Evolutionary conservation across 805 yeast species (phyloP), one percentile per base, ranked within the genome.

Genomic region (Nematodospora valgi): DNA sequence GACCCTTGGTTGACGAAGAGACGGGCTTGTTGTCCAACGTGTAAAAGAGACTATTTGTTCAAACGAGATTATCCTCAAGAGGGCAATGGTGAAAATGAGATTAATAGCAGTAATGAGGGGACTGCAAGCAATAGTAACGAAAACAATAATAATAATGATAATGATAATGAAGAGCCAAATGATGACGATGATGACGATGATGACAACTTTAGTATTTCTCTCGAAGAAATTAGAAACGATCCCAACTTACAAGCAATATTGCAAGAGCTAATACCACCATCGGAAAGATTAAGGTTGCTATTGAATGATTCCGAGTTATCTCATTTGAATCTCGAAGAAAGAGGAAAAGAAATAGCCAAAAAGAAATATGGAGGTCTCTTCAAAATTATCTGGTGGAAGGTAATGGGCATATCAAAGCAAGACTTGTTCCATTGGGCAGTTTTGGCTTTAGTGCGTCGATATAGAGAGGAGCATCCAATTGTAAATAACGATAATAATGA

Each of bases 21-120:
- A 45, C 71, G 82, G 30, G 89, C 88, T 1, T 80, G 86, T 47
- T 86, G 95, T 53, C 95, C 95, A 6, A 77, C 81, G 67, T 86
- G 95, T 58, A 83, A 85, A 49, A 62, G 81, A 21, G 87, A 80
- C 52, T 80, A 79, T 52, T 62, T 30, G 34, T 39, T 26, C 20
- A 39, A 35, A 21, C 20, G 45, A 18, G 47, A 39, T 23, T 40
- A 27, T 22, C 32, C 28, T 23, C 34, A 36, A 18, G 28, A 32
- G 25, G 15, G 23, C 22, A 9, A n/a, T 12, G 16, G 31, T 11
- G 12, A 22, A 32, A 33, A 22, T 12, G 34, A 29, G 20, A 32
- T n/a, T 19, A 17, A 21, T n/a, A 31, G 16, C 21, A 23, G 15
- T n/a, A 27, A 32, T 20, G 13, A 7, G 4, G 17, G 15, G 17